These are phyloP conservation scores for Pseudonitzschia multistriata DNA, from an alignment of 108 stramenopile genomes.

Conservation along the genomic window DNA sequence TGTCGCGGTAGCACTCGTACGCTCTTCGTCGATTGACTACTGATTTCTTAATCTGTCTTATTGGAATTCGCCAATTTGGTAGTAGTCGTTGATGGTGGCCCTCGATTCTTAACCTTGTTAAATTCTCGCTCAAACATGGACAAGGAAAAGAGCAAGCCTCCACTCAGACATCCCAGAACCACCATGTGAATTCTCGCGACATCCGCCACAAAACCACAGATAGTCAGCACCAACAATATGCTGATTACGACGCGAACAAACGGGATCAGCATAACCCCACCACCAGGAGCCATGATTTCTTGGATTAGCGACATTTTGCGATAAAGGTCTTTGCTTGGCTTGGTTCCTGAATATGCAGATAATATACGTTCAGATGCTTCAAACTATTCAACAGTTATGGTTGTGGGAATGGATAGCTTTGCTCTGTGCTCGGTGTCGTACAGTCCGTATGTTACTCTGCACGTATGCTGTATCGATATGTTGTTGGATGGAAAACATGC, in stretches of 20 bases:
- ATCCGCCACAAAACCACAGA: constrained; percentile 50
- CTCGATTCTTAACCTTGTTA: constrained; percentile 59
- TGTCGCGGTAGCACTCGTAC: neutral
- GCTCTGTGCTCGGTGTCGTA: too few relatives aligned
- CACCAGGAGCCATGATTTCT: constrained; percentile 79
- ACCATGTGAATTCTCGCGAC: constrained; percentile 88
- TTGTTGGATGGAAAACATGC: too few relatives aligned
- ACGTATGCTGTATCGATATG: too few relatives aligned
- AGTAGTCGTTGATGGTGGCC: neutral
- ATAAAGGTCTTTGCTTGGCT: neutral
- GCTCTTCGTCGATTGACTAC: neutral
- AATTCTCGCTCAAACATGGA: constrained; percentile 79
- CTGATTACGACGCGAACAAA: constrained; percentile 75
- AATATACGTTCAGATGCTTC: too few relatives aligned
- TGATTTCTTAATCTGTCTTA: constrained; percentile 57
- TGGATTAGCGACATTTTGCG: constrained; percentile 39
- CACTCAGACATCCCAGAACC: constrained; percentile 64
- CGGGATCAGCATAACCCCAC: constrained; percentile 81
- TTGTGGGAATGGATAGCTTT: too few relatives aligned
- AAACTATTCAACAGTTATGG: too few relatives aligned
- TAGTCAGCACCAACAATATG: constrained; percentile 57
- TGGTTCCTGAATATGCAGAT: neutral
- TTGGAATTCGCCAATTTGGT: constrained; percentile 17
- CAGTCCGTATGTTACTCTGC: too few relatives aligned
- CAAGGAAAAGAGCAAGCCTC: constrained; percentile 68